Evolutionary conservation across 371 early-diverging fungal species (phyloP).

Genomic region (Lichtheimia hyalospora): DNA sequence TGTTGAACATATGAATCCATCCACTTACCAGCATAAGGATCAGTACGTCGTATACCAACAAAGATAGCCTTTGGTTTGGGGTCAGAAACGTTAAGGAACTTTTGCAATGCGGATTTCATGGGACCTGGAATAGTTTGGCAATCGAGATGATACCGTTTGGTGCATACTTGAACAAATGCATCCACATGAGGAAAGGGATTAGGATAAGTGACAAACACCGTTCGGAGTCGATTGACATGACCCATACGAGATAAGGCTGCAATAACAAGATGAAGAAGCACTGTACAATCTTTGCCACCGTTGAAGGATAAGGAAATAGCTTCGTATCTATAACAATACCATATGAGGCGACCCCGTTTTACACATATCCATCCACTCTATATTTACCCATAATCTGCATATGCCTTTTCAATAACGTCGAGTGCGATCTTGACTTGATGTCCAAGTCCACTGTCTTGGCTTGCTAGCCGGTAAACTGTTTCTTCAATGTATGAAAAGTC

Average conservation of each 20-base stretch:
- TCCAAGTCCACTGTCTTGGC: slow-evolving; percentile 34
- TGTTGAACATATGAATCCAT: background rate
- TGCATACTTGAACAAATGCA: slow-evolving; percentile 76
- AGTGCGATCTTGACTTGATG: slow-evolving; percentile 52
- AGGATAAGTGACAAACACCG: slow-evolving; percentile 74
- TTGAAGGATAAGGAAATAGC: slow-evolving; percentile 85
- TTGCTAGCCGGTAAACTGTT: slow-evolving; percentile 45
- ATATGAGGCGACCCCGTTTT: too few species aligned
- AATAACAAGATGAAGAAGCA: slow-evolving; percentile 80
- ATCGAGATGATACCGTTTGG: slow-evolving; percentile 64
- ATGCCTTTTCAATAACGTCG: slow-evolving; percentile 65
- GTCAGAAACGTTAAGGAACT: slow-evolving; percentile 55
- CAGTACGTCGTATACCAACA: slow-evolving; percentile 90
- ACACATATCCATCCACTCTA: too few species aligned
- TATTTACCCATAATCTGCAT: slow-evolving; percentile 69
- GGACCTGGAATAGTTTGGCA: slow-evolving; percentile 67
- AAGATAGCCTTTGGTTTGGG: slow-evolving; percentile 79
- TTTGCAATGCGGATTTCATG: slow-evolving; percentile 79
- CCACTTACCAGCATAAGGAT: slow-evolving; percentile 81
- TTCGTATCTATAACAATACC: slow-evolving; percentile 33
- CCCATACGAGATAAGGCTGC: slow-evolving; percentile 44
- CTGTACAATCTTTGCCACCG: slow-evolving; percentile 98
- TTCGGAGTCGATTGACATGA: slow-evolving; percentile 20
- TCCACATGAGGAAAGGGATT: slow-evolving; percentile 90
- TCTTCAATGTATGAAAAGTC: slow-evolving; percentile 42